These are phyloP conservation scores for Populus tremula DNA, from an alignment of 345 rosid genomes.

Conservation along the genomic window DNA sequence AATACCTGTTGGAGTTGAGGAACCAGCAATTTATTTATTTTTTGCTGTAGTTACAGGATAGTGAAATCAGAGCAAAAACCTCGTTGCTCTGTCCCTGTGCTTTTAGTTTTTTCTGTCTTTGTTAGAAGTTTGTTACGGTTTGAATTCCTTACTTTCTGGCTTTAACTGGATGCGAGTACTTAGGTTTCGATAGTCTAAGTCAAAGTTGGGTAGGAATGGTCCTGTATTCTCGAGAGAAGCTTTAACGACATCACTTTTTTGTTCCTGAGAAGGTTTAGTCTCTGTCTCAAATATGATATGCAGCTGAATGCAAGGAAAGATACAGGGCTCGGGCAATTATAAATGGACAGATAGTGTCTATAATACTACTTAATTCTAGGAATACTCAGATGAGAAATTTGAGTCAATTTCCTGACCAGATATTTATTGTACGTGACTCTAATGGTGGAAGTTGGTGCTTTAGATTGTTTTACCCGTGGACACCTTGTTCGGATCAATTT, in stretches of 20 bases:
- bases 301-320: not conserved
- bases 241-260: constrained; percentile 1
- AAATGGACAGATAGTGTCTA: not conserved
- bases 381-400: not conserved
- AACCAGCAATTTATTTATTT: not conserved
- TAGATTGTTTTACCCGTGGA: not conserved
- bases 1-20: not conserved
- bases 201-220: not conserved
- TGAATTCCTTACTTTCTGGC: not conserved
- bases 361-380: not conserved
- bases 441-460: not conserved
- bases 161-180: not conserved
- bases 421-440: not conserved
- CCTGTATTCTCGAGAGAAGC: not conserved
- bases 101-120: not conserved
- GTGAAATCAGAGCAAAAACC: not conserved
- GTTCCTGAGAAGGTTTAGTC: not conserved
- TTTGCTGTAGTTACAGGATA: not conserved
- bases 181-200: not conserved
- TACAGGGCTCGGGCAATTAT: not conserved
- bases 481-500: not conserved
- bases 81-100: not conserved
- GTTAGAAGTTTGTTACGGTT: not conserved
- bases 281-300: not conserved
- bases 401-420: not conserved